A percentile compares a stretch with the other conserved stretches of the same genome.
Evolutionary conservation across 257 asterid genomes (phyloP).

Genomic region (Salvia splendens): DNA sequence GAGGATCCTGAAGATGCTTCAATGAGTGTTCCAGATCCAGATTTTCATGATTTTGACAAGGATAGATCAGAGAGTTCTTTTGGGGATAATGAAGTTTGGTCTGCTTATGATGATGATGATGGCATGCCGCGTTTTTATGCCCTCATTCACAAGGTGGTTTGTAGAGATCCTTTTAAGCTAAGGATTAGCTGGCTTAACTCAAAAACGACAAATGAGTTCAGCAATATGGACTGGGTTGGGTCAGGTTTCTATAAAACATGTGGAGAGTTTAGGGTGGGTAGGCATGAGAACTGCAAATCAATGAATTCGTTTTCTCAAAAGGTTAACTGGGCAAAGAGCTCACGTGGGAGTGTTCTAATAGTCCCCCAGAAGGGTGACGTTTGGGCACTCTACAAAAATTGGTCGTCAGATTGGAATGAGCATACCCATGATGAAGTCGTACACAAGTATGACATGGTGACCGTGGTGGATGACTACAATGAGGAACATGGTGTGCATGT

Average conservation of each 20-base stretch:
- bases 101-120: conserved; percentile 72
- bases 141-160: conserved; percentile 58
- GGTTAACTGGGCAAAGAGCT: conserved; percentile 59
- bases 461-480: conserved; percentile 55
- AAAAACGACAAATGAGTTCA: conserved; percentile 58
- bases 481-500: conserved; percentile 57
- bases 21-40: conserved; percentile 83
- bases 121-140: conserved; percentile 93
- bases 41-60: conserved; percentile 72
- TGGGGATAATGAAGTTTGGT: conserved; percentile 81
- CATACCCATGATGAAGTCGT: conserved; percentile 56
- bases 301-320: conserved; percentile 71
- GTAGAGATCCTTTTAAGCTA: conserved; percentile 69
- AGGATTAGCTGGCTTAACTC: conserved; percentile 81
- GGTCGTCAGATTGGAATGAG: conserved; percentile 67
- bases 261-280: conserved; percentile 77
- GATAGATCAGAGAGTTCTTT: conserved; percentile 63
- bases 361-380: conserved; percentile 68
- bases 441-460: conserved; percentile 70
- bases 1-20: conserved; percentile 34
- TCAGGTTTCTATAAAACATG: conserved; percentile 75
- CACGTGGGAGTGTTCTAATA: conserved; percentile 55
- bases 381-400: conserved; percentile 76
- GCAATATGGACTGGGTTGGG: conserved; percentile 63
- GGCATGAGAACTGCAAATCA: conserved; percentile 44